These are phyloP conservation scores for Buddleja alternifolia DNA, from an alignment of 257 asterid genomes.

Conservation along the genomic window DNA sequence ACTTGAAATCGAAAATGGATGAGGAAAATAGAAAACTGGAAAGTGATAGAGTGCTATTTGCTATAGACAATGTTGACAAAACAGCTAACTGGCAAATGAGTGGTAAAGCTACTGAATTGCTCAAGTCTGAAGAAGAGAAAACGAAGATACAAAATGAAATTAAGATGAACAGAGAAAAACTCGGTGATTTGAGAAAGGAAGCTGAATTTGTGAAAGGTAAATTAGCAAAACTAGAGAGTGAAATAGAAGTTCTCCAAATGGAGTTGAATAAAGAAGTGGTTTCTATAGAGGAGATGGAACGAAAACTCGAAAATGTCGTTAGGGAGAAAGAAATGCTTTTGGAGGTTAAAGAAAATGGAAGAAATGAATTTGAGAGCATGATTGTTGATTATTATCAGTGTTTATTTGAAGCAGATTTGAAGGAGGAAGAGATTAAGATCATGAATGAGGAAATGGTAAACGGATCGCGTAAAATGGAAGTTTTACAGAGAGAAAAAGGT, in stretches of 20 bases:
- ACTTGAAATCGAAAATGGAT: slow-evolving; percentile 57
- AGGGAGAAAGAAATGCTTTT: slow-evolving; percentile 63
- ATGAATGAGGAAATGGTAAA: slow-evolving; percentile 54
- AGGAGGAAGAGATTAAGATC: slow-evolving; percentile 65
- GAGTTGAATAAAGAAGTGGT: slow-evolving; percentile 48
- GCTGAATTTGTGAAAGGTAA: slow-evolving; percentile 49
- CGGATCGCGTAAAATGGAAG: slow-evolving; percentile 43
- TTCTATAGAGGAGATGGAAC: slow-evolving; percentile 48
- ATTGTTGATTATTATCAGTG: slow-evolving; percentile 61
- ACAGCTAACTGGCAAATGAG: slow-evolving; percentile 55
- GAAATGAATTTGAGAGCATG: slow-evolving; percentile 52
- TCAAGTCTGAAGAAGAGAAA: slow-evolving; percentile 77
- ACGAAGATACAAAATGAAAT: slow-evolving; percentile 65
- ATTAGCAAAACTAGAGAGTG: slow-evolving; percentile 46
- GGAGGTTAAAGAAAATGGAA: slow-evolving; percentile 58
- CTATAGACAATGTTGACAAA: slow-evolving; percentile 75
- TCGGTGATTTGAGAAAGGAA: slow-evolving; percentile 52
- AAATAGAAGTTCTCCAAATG: slow-evolving; percentile 42
- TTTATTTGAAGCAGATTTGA: slow-evolving; percentile 58
- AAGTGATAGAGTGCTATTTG: slow-evolving; percentile 77
- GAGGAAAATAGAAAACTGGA: slow-evolving; percentile 73
- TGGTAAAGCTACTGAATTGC: slow-evolving; percentile 77
- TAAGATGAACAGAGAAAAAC: slow-evolving; percentile 56
- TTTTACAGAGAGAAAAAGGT: slow-evolving; percentile 40
- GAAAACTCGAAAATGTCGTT: slow-evolving; percentile 47